Conservation (phyloP, 352 stramenopile genomes). For the Pythium rishiriense region DNA sequence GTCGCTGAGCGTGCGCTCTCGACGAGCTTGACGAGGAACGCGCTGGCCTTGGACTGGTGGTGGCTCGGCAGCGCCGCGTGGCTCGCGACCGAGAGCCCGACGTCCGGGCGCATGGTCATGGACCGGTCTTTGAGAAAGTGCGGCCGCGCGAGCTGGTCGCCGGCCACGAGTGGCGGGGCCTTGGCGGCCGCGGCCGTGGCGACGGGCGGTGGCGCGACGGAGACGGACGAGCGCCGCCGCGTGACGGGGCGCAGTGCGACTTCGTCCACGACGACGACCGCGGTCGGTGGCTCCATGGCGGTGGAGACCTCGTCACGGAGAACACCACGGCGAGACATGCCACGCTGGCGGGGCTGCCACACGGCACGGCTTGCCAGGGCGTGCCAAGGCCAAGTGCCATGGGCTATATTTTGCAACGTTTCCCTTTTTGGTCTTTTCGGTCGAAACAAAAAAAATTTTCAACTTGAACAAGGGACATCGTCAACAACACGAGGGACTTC, state of each 20-base stretch:
- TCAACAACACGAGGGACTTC: no score
- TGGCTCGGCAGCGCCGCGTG: background rate
- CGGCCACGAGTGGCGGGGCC: slow-evolving; percentile 20
- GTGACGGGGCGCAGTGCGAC: background rate
- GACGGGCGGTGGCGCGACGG: background rate
- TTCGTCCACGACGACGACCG: background rate
- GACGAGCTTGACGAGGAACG: slow-evolving; percentile 55
- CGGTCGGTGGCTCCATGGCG: background rate
- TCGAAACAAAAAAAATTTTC: no score
- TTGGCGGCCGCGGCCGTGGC: background rate
- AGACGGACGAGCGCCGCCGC: slow-evolving; percentile 17
- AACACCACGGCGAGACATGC: no score
- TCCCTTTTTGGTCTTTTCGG: no score
- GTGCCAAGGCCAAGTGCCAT: no score
- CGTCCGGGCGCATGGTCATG: slow-evolving; percentile 38
- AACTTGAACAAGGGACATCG: no score
- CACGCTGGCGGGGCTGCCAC: no score
- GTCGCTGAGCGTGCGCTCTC: slow-evolving; percentile 13
- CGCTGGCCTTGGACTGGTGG: slow-evolving; percentile 51
- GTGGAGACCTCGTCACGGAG: background rate
- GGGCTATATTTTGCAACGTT: no score
- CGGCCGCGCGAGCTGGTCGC: slow-evolving; percentile 41
- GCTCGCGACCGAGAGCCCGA: slow-evolving; percentile 19
- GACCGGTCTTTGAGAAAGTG: slow-evolving; percentile 60
- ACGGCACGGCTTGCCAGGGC: no score